Conservation (phyloP, 139 green algal species). For the Tetradesmus obliquus region DNA sequence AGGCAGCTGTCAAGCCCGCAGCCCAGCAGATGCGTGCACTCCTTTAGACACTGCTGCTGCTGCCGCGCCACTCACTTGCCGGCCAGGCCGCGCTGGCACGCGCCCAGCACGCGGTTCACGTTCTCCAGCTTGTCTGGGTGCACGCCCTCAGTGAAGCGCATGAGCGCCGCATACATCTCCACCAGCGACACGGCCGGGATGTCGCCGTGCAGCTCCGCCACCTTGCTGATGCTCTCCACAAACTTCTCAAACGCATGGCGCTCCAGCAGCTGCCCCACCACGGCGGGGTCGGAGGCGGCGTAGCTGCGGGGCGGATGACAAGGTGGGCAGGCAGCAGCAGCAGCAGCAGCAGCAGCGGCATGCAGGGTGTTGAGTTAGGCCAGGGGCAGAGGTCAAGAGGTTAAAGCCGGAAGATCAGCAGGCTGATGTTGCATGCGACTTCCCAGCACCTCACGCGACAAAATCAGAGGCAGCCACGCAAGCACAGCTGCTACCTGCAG, state of each 20-base stretch:
- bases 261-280: slow-evolving; percentile 59
- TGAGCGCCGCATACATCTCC: slow-evolving; percentile 87
- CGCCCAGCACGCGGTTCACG: slow-evolving; percentile 59
- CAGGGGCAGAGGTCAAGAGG: too few species aligned
- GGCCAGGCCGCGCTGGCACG: slow-evolving; percentile 40
- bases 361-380: background rate
- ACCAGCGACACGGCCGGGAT: slow-evolving; percentile 69
- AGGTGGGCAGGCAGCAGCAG: background rate
- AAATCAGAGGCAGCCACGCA: too few species aligned
- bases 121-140: slow-evolving; percentile 60
- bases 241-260: slow-evolving; percentile 86
- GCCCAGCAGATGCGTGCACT: background rate
- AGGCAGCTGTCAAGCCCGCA: background rate
- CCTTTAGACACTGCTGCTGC: too few species aligned
- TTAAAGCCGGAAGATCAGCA: too few species aligned
- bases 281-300: slow-evolving; percentile 48
- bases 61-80: slow-evolving; percentile 25
- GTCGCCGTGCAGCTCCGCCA: slow-evolving; percentile 71
- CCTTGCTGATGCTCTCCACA: slow-evolving; percentile 63
- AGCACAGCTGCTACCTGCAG: too few species aligned
- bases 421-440: background rate
- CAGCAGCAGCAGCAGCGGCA: background rate
- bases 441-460: background rate
- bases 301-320: slow-evolving; percentile 30
- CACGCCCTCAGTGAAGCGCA: slow-evolving; percentile 80